Conservation (phyloP, 2,329 filamentous ascomycete genomes). For the Neofusicoccum umdonicola region DNA sequence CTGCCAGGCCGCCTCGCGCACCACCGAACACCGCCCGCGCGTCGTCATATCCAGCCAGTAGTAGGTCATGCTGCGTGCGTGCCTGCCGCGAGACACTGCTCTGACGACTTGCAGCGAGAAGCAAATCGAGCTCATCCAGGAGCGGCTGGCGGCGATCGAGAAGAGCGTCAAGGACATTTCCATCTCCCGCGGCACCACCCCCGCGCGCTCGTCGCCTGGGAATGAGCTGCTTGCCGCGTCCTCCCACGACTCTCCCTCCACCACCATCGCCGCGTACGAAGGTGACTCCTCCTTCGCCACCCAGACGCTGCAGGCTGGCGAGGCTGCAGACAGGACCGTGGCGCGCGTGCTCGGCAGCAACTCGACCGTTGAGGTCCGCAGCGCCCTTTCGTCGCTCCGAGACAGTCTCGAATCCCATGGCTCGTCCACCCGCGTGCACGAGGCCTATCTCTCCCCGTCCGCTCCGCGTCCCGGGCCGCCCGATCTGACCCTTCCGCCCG, state of each 20-base stretch:
- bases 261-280: conserved; percentile 42
- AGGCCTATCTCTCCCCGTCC: neutral
- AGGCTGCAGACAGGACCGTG: conserved; percentile 44
- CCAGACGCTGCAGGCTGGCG: conserved; percentile 48
- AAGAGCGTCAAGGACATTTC: conserved; percentile 32
- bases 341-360: conserved; percentile 20
- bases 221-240: conserved; percentile 12
- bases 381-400: conserved; percentile 32
- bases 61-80: neutral
- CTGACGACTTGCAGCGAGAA: conserved; percentile 41
- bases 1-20: conserved; percentile 4
- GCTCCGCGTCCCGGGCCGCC: neutral
- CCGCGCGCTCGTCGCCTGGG: neutral
- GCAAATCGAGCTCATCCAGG: conserved; percentile 54
- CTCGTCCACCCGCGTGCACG: conserved; percentile 21
- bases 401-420: conserved; percentile 29
- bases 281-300: conserved; percentile 50
- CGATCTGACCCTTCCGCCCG: conserved; percentile 31
- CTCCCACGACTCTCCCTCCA: conserved; percentile 26
- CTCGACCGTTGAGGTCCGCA: conserved; percentile 33
- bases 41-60: conserved; percentile 11
- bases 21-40: conserved; percentile 6
- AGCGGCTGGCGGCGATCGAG: conserved; percentile 50
- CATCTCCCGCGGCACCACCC: neutral
- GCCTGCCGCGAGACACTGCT: neutral